Conservation (phyloP, 2,329 filamentous ascomycete genomes). For the Didymella lethalis region DNA sequence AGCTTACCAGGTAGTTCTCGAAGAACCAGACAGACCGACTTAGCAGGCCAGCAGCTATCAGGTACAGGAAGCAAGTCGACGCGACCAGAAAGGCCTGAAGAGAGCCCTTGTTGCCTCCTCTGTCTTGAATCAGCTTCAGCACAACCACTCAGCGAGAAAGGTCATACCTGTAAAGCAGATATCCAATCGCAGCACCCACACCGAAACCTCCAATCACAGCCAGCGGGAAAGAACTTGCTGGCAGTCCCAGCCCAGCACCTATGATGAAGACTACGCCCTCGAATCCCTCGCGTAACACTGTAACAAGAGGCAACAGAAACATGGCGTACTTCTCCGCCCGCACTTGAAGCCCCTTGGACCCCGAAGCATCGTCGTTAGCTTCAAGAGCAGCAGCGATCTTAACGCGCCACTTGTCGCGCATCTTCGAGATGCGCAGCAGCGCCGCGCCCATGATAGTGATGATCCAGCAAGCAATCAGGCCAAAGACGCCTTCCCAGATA, state of each 20-base stretch:
- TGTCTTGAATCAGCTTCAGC: not conserved
- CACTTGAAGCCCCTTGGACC: slow-evolving; percentile 60
- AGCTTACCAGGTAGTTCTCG: slow-evolving; percentile 61
- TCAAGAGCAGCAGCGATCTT: slow-evolving; percentile 77
- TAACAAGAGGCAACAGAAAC: slow-evolving; percentile 85
- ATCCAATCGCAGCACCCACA: slow-evolving; percentile 72
- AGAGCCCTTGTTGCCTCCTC: slow-evolving; percentile 65
- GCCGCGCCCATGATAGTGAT: slow-evolving; percentile 81
- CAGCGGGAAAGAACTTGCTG: slow-evolving; percentile 77
- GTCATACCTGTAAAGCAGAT: slow-evolving; percentile 62
- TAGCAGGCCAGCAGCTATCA: slow-evolving; percentile 81
- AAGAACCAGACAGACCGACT: slow-evolving; percentile 77
- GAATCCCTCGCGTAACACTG: slow-evolving; percentile 80
- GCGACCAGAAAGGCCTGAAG: slow-evolving; percentile 78
- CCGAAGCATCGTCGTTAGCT: slow-evolving; percentile 54
- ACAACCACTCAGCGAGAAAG: slow-evolving; percentile 55
- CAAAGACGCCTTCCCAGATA: slow-evolving; percentile 81
- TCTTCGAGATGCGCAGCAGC: slow-evolving; percentile 78
- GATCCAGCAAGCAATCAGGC: slow-evolving; percentile 76
- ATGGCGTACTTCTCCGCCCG: slow-evolving; percentile 80
- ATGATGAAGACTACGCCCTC: slow-evolving; percentile 86
- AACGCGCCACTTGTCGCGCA: slow-evolving; percentile 84
- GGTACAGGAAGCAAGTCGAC: slow-evolving; percentile 81
- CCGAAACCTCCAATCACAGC: slow-evolving; percentile 76
- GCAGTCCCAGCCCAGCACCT: slow-evolving; percentile 78